Percentiles rank a stretch among this genome's conserved stretches.
Conservation (phyloP, 495 filamentous ascomycete species). For the Xylona heveae region DNA sequence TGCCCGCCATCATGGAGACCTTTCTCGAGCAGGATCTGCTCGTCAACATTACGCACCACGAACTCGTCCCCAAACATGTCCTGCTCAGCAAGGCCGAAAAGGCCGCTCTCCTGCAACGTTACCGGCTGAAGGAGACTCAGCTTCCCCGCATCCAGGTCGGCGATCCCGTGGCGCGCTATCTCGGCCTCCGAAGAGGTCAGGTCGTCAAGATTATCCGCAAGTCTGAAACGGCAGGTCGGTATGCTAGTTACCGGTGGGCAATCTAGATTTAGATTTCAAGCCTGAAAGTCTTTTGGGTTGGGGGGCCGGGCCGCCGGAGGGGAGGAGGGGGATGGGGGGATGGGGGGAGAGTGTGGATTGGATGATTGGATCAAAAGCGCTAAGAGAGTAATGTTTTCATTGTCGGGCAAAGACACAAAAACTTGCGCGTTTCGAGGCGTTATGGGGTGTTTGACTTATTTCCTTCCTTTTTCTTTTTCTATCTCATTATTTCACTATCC, state of each 20-base stretch:
- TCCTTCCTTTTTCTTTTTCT: no score
- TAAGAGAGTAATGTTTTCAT: no score
- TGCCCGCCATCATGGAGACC: constrained; percentile 63
- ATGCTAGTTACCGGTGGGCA: constrained; percentile 41
- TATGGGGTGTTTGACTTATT: no score
- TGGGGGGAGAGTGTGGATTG: no score
- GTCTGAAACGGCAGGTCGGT: constrained; percentile 55
- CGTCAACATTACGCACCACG: constrained; percentile 95
- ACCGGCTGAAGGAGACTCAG: constrained; percentile 92
- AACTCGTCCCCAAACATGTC: constrained; percentile 87
- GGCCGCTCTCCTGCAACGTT: constrained; percentile 56
- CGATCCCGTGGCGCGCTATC: constrained; percentile 82
- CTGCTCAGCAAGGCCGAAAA: constrained; percentile 83
- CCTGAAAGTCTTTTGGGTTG: not conserved
- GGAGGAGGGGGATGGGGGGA: no score
- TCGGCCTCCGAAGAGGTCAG: constrained; percentile 80
- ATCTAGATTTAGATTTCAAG: no score
- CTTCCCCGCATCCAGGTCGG: constrained; percentile 75
- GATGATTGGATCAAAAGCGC: no score
- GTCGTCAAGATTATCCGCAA: constrained; percentile 95
- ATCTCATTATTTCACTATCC: no score
- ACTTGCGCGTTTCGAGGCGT: no score
- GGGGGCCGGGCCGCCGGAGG: no score
- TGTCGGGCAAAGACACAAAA: no score
- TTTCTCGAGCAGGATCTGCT: constrained; percentile 91